Evolutionary conservation across 164 flowering plant species (phyloP).

Genomic region (Tetracentron sinense): DNA sequence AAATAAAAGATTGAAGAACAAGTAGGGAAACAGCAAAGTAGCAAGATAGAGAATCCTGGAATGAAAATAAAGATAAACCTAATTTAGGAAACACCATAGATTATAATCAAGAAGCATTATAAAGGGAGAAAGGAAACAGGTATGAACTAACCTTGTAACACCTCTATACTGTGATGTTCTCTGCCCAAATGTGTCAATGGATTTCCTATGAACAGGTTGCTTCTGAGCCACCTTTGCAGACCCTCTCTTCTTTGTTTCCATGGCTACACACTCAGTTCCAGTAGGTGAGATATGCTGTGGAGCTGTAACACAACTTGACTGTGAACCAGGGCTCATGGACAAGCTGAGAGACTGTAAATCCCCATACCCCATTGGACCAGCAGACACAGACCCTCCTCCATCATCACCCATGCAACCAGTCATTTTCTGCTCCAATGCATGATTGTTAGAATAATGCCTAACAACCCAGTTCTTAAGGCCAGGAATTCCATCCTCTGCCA

Average conservation of each 20-base stretch:
- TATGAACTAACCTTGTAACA: conserved; percentile 52
- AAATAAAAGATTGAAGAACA: neutral
- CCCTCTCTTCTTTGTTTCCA: conserved; percentile 64
- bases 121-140: neutral
- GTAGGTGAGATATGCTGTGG: conserved; percentile 43
- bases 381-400: conserved; percentile 31
- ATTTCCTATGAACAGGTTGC: conserved; percentile 72
- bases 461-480: conserved; percentile 45
- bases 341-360: conserved; percentile 71
- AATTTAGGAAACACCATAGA: neutral
- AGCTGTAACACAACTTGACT: conserved; percentile 61
- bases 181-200: conserved; percentile 84
- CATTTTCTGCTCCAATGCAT: conserved; percentile 36
- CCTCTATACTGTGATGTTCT: conserved; percentile 89
- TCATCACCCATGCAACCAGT: conserved; percentile 22
- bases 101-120: neutral
- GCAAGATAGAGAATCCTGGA: neutral
- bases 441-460: conserved; percentile 24
- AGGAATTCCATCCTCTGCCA: conserved; percentile 31
- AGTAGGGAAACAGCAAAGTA: no score
- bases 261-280: conserved; percentile 25
- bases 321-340: conserved; percentile 90
- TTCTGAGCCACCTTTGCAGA: conserved; percentile 45
- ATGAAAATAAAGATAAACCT: neutral
- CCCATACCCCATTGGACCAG: conserved; percentile 40